A percentile compares a stretch with the other conserved stretches of the same genome.
Conservation (phyloP, 73 alveolate genomes). For the Tetrahymena malaccensis region DNA sequence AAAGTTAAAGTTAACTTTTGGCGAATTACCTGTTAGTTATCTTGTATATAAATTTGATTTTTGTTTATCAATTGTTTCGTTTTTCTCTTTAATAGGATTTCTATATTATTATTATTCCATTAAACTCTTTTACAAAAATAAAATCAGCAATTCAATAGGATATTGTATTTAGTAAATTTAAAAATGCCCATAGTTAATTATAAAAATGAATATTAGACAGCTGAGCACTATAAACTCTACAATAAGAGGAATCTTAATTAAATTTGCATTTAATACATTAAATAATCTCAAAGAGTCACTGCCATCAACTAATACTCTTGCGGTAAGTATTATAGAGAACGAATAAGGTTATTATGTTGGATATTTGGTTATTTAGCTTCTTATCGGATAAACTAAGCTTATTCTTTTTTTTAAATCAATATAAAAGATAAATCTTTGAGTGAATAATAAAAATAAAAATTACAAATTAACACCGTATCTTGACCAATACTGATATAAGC, state of each 20-base stretch:
- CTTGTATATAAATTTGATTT: neutral
- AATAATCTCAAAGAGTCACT: neutral
- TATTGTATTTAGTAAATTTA: too few relatives aligned
- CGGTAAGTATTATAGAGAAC: neutral
- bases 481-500: neutral
- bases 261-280: neutral
- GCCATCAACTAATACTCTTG: neutral
- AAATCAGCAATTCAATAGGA: neutral
- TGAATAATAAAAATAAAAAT: too few relatives aligned
- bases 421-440: too few relatives aligned
- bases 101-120: neutral
- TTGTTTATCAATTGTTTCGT: too few relatives aligned
- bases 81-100: neutral
- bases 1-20: too few relatives aligned
- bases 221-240: neutral
- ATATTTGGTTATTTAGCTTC: neutral
- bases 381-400: neutral
- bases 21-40: too few relatives aligned
- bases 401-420: neutral
- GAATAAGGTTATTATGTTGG: neutral
- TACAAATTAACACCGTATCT: neutral
- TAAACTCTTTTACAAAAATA: neutral
- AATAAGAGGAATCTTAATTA: neutral
- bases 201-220: neutral
- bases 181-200: neutral